Evolutionary conservation across 441 rosid species (phyloP).

Genomic region (Eutrema salsugineum): DNA sequence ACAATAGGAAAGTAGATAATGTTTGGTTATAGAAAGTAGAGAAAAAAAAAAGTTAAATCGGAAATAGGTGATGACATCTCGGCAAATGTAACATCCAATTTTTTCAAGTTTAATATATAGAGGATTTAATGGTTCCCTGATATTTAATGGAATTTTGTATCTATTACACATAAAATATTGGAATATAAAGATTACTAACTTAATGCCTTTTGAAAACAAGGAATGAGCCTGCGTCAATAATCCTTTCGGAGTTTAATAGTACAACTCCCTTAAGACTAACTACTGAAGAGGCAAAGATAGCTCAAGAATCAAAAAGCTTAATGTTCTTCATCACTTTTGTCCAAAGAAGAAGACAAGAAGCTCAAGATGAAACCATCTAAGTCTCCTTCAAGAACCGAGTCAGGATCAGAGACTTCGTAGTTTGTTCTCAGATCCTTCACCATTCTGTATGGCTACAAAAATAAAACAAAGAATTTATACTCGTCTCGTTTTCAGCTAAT

Average conservation of each 20-base stretch:
- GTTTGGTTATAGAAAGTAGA: too few relatives aligned
- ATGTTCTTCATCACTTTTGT: slow-evolving; percentile 42
- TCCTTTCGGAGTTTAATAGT: not conserved
- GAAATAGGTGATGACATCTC: too few relatives aligned
- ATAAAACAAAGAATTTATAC: not conserved
- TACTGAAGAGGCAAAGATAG: not conserved
- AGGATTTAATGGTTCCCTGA: not conserved
- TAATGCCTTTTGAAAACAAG: not conserved
- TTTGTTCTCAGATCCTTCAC: slow-evolving; percentile 95
- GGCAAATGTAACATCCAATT: too few relatives aligned
- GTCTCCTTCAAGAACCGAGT: slow-evolving; percentile 92
- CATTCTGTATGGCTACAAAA: slow-evolving; percentile 83
- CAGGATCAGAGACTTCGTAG: slow-evolving; percentile 86
- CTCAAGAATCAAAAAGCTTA: slow-evolving; percentile 11
- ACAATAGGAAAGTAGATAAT: too few relatives aligned
- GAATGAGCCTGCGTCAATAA: not conserved
- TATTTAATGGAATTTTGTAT: not conserved
- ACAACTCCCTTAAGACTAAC: not conserved
- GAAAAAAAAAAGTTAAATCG: too few relatives aligned
- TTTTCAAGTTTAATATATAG: too few relatives aligned
- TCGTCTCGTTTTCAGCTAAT: not conserved
- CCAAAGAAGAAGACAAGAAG: slow-evolving; percentile 73
- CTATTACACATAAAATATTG: not conserved
- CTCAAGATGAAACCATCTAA: slow-evolving; percentile 84
- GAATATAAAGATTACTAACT: not conserved